Percentiles rank a stretch among this genome's conserved stretches.
phyloP scores from a whole-genome alignment of 257 asterid species.

The Perilla frutescens region DNA sequence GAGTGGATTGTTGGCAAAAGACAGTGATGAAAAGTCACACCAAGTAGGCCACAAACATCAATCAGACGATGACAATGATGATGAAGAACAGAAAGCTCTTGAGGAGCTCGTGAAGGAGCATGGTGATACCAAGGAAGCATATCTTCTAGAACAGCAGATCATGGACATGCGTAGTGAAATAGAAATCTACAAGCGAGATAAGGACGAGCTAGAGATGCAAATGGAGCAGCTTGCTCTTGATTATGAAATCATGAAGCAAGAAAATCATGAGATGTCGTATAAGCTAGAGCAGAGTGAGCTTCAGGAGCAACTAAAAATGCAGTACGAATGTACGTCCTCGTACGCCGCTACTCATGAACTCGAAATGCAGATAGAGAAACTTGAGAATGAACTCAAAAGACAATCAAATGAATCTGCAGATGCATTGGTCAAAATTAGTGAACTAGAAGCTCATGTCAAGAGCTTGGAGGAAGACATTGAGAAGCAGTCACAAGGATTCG shows the following conservation, averaged over 20 bases:
- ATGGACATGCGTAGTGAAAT: slow-evolving; percentile 72
- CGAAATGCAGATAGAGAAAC: slow-evolving; percentile 70
- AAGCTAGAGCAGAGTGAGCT: slow-evolving; percentile 84
- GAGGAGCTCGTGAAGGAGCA: slow-evolving; percentile 82
- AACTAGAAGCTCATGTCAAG: slow-evolving; percentile 65
- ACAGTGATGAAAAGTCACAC: slow-evolving; percentile 28
- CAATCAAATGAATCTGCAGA: slow-evolving; percentile 53
- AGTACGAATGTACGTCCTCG: slow-evolving; percentile 77
- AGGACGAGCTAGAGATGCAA: slow-evolving; percentile 86
- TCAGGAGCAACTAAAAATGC: slow-evolving; percentile 89
- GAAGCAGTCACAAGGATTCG: slow-evolving; percentile 74
- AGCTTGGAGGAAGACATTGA: slow-evolving; percentile 88
- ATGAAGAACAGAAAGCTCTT: slow-evolving; percentile 80
- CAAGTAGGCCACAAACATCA: slow-evolving; percentile 36
- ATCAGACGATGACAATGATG: slow-evolving; percentile 50
- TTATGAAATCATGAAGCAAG: slow-evolving; percentile 94
- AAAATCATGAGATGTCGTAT: slow-evolving; percentile 77
- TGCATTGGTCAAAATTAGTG: slow-evolving; percentile 52
- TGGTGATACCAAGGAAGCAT: slow-evolving; percentile 65
- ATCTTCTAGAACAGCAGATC: slow-evolving; percentile 76
- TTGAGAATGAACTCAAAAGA: slow-evolving; percentile 65
- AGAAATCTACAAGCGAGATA: slow-evolving; percentile 74
- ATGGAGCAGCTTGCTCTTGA: slow-evolving; percentile 99
- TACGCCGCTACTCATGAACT: slow-evolving; percentile 59
- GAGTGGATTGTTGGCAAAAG: slow-evolving; percentile 38